Percentiles rank a stretch among this genome's conserved stretches.
phyloP scores from a whole-genome alignment of 305 asterid genomes.

The Fraxinus platypoda region DNA sequence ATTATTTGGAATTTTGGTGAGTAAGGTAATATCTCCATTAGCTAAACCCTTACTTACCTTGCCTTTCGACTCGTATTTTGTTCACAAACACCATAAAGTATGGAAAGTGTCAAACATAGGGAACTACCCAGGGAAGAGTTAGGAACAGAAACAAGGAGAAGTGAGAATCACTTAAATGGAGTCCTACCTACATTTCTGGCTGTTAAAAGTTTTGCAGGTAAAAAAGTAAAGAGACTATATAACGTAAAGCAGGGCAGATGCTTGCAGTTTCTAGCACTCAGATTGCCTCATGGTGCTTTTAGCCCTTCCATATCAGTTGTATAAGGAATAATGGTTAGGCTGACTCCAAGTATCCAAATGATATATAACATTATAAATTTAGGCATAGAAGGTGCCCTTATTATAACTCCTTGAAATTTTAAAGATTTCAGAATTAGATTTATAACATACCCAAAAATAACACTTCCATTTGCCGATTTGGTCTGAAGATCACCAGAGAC shows the following conservation, averaged over 20 bases:
- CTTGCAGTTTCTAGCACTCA: constrained; percentile 18
- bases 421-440: constrained; percentile 11
- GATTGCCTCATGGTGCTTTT: constrained; percentile 2
- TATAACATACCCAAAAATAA: constrained; percentile 83
- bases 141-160: not conserved
- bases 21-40: not conserved
- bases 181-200: not conserved
- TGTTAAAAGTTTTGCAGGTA: not conserved
- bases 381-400: not conserved
- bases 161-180: not conserved
- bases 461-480: constrained; percentile 83
- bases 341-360: not conserved
- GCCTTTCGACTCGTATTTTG: not conserved
- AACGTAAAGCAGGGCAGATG: constrained; percentile 13
- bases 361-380: not conserved
- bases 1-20: not conserved
- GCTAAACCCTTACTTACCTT: not conserved
- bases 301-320: not conserved
- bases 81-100: not conserved
- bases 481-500: constrained; percentile 97
- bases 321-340: not conserved
- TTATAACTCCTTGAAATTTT: constrained; percentile 15
- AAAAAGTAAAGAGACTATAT: not conserved
- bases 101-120: not conserved
- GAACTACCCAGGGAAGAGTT: not conserved